Percentiles rank a stretch among this genome's conserved stretches.
Evolutionary conservation across 768 basidiomycete genomes (phyloP).

Genomic region (Pulveroboletus sp.): DNA sequence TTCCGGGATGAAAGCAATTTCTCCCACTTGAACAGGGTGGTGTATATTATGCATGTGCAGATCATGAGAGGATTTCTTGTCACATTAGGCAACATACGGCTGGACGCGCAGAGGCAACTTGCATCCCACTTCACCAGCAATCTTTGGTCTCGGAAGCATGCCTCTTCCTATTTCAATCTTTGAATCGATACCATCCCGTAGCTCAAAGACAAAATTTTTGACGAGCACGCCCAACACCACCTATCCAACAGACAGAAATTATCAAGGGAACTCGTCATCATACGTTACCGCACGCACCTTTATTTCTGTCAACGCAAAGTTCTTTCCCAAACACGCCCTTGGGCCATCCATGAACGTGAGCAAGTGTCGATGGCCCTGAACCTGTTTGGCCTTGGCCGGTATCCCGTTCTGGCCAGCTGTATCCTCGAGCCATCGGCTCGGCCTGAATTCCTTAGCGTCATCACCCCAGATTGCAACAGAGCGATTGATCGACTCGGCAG

Average conservation of each 20-base stretch:
- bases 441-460: slow-evolving; percentile 55
- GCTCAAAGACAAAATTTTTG: slow-evolving; percentile 35
- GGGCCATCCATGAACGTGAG: slow-evolving; percentile 51
- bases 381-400: slow-evolving; percentile 32
- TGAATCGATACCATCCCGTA: slow-evolving; percentile 35
- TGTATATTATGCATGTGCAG: too few species aligned
- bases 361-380: slow-evolving; percentile 49
- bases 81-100: slow-evolving; percentile 1
- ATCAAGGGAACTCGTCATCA: too few species aligned
- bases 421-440: slow-evolving; percentile 58
- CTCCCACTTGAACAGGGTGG: too few species aligned
- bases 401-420: slow-evolving; percentile 15
- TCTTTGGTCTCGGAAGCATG: slow-evolving; percentile 4
- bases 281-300: slow-evolving; percentile 21
- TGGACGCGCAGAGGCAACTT: slow-evolving; percentile 21
- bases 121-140: slow-evolving; percentile 21
- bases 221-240: slow-evolving; percentile 42
- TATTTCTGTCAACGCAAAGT: slow-evolving; percentile 42
- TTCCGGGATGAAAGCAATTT: too few species aligned
- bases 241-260: slow-evolving; percentile 31
- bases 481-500: slow-evolving; percentile 48
- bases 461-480: slow-evolving; percentile 58
- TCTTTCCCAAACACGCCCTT: slow-evolving; percentile 45
- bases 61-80: too few species aligned
- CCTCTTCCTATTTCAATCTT: slow-evolving; percentile 5